phyloP scores from a whole-genome alignment of 495 filamentous ascomycete genomes.

The Saxophila tyrrhenica region DNA sequence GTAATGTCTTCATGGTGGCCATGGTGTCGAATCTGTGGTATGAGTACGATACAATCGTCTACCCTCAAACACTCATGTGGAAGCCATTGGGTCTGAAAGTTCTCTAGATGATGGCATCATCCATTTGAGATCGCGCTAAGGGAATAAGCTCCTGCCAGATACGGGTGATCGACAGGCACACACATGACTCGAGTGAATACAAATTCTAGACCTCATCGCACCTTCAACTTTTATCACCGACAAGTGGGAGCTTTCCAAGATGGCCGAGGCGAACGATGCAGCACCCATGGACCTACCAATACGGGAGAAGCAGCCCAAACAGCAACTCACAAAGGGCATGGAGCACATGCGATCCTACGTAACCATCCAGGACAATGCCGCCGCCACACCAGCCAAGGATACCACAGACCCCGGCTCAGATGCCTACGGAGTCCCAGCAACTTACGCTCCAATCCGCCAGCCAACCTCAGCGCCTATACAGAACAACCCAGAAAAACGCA shows the following conservation, averaged over 20 bases:
- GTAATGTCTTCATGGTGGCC: not conserved
- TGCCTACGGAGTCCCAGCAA: conserved; percentile 38
- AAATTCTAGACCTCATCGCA: not conserved
- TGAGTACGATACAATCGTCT: too few relatives aligned
- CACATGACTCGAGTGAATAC: not conserved
- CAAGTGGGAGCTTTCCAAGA: not conserved
- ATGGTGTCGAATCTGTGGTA: too few relatives aligned
- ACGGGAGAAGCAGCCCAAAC: conserved; percentile 15
- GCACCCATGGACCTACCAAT: not conserved
- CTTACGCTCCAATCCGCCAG: conserved; percentile 30
- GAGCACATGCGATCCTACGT: conserved; percentile 34
- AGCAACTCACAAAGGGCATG: conserved; percentile 34
- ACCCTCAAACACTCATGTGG: too few relatives aligned
- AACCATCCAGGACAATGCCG: conserved; percentile 17
- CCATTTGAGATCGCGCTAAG: not conserved
- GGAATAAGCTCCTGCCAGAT: not conserved
- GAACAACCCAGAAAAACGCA: conserved; percentile 51
- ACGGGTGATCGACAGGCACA: conserved; percentile 4
- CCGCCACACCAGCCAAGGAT: conserved; percentile 9
- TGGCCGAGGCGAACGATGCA: not conserved
- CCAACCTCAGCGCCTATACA: conserved; percentile 6
- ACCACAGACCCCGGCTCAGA: conserved; percentile 12
- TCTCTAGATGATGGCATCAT: not conserved
- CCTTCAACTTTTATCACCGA: not conserved
- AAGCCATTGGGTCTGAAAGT: too few relatives aligned